phyloP scores from a whole-genome alignment of 1,284 basidiomycete species.

The Kwoniella shivajii region DNA sequence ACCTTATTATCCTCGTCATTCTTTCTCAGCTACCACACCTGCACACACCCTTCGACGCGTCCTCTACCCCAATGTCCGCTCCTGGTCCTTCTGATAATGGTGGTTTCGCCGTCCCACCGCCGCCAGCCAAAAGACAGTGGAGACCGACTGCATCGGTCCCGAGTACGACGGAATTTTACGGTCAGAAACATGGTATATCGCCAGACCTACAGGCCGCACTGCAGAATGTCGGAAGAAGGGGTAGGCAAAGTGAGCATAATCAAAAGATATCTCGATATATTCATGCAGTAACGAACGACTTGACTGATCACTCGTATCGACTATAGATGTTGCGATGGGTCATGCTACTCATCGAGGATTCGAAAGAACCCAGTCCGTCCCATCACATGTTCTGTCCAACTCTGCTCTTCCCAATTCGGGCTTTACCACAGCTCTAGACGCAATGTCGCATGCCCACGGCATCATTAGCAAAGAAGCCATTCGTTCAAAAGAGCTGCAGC shows the following conservation, averaged over 20 bases:
- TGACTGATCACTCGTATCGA: background rate
- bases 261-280: background rate
- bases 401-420: slow-evolving; percentile 11
- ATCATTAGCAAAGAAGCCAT: slow-evolving; percentile 36
- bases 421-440: slow-evolving; percentile 33
- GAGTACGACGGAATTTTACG: slow-evolving; percentile 42
- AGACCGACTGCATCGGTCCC: slow-evolving; percentile 28
- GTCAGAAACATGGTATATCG: slow-evolving; percentile 38
- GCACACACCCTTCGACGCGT: background rate
- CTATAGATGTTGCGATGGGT: slow-evolving; percentile 15
- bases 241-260: slow-evolving; percentile 35
- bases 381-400: slow-evolving; percentile 18
- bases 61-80: slow-evolving; percentile 2
- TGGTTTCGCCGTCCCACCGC: slow-evolving; percentile 16
- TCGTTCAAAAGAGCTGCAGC: slow-evolving; percentile 36
- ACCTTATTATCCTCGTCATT: no score
- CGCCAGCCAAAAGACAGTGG: slow-evolving; percentile 31
- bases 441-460: slow-evolving; percentile 26
- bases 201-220: slow-evolving; percentile 34
- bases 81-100: slow-evolving; percentile 1
- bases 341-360: slow-evolving; percentile 32
- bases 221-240: slow-evolving; percentile 38
- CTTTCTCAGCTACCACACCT: no score
- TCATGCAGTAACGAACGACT: background rate
- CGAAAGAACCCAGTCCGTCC: slow-evolving; percentile 39